Evolutionary conservation across 768 basidiomycete species (phyloP), one percentile per base, ranked within the genome.

Genomic region (Russula foetens): DNA sequence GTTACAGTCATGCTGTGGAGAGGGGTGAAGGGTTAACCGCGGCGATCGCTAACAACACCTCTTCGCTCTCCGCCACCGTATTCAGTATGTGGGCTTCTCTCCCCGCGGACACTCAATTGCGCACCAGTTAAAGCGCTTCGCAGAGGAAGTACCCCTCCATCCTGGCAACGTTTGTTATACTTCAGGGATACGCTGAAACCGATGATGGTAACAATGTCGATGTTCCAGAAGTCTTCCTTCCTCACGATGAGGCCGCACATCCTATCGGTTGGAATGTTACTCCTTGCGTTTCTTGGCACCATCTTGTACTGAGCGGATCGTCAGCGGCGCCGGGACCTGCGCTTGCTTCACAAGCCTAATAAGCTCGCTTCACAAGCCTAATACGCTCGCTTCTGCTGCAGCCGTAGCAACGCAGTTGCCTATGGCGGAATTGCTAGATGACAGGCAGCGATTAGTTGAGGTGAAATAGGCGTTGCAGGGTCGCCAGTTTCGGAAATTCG

Each of bases 311-410:
- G 81, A 19, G 73, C 77, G 62, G 82, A 84, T 66, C 71, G 75
- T 26, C 62, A 66, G 48, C 77, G 78, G 41, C 76, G 81, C 8
- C 74, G 74, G 9, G 67, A 72, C 45, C 72, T 84, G 29, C 71
- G 71, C 19, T 71, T 83, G 33, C 72, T 71, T 31, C 79, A 81
- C 63, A 71, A 75, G 50, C 80, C 80, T 0, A 66, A 82, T 19
- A 83, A 82, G 5, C 79, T 84, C 53, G 82, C 80, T 23, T 79
- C 80, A n/a, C n/a, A n/a, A 75, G 50, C 80, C 80, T 0, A 66
- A 82, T 19, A 83, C 83, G 5, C 79, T 84, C 53, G 82, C 80
- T 23, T 79, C 80, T 12, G 82, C 82, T 14, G 77, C 81, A 14
- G 76, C 79, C 41, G 77, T 83, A 62, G 79, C 80, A 11, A 81